Evolutionary conservation across 345 rosid species (phyloP).

Genomic region (Populus ilicifolia): DNA sequence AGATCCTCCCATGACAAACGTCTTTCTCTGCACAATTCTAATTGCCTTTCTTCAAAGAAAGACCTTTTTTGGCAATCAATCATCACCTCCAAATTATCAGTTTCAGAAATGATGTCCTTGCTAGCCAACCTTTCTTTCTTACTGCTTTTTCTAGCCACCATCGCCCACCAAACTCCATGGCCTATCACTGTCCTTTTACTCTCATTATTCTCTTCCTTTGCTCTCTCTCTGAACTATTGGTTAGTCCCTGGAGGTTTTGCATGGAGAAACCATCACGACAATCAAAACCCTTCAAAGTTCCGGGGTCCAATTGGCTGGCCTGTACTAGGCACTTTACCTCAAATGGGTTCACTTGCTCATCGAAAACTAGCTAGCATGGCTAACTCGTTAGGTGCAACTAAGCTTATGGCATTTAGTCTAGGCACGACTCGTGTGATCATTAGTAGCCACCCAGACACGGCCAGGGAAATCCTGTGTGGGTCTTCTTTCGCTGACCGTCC

Average conservation of each 20-base stretch:
- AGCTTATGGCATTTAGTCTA: slow-evolving; percentile 56
- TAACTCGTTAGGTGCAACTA: slow-evolving; percentile 35
- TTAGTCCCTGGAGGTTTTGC: slow-evolving; percentile 63
- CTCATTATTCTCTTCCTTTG: slow-evolving; percentile 17
- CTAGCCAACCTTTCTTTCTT: slow-evolving; percentile 16
- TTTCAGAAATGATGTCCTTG: slow-evolving; percentile 24
- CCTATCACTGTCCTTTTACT: slow-evolving; percentile 21
- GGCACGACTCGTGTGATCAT: slow-evolving; percentile 51
- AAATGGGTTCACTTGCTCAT: slow-evolving; percentile 59
- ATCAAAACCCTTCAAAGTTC: slow-evolving; percentile 17
- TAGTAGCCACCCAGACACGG: slow-evolving; percentile 56
- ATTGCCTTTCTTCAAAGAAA: background rate
- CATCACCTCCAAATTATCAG: background rate
- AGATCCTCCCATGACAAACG: slow-evolving; percentile 26
- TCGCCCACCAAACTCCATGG: slow-evolving; percentile 22
- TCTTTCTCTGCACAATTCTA: slow-evolving; percentile 26
- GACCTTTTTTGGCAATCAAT: background rate
- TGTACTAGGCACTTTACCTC: slow-evolving; percentile 40
- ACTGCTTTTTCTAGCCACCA: slow-evolving; percentile 1
- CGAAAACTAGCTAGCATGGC: slow-evolving; percentile 53
- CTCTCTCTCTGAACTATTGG: slow-evolving; percentile 35
- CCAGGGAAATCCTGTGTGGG: slow-evolving; percentile 51
- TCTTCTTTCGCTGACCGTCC: slow-evolving; percentile 58
- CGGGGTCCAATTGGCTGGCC: slow-evolving; percentile 61
- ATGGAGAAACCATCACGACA: slow-evolving; percentile 44